phyloP scores from a whole-genome alignment of 306 rosid species.

The Potentilla sterilis region DNA sequence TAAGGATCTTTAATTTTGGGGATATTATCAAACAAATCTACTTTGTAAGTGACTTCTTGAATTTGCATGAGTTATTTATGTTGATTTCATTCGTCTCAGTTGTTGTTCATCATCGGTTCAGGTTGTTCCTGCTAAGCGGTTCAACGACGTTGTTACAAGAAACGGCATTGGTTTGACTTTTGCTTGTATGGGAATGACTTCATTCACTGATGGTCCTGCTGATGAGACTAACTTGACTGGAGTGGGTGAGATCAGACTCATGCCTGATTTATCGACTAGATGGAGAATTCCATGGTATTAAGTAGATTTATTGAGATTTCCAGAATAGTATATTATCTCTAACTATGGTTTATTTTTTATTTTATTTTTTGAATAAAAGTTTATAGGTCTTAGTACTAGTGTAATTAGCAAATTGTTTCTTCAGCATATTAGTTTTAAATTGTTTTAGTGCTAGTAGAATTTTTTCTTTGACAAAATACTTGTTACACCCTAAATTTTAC shows the following conservation, averaged over 20 bases:
- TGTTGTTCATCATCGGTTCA: slow-evolving; percentile 38
- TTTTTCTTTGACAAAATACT: no score
- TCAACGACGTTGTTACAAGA: slow-evolving; percentile 46
- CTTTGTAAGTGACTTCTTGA: neutral
- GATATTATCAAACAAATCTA: neutral
- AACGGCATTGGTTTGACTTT: slow-evolving; percentile 72
- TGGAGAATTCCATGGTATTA: slow-evolving; percentile 75
- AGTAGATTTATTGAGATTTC: slow-evolving; percentile 1
- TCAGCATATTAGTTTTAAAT: neutral
- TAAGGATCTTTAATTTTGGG: neutral
- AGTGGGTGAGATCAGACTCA: slow-evolving; percentile 78
- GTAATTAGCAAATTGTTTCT: neutral
- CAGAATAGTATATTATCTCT: neutral
- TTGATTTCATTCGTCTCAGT: slow-evolving; percentile 11
- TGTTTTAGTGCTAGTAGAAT: no score
- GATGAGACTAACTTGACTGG: slow-evolving; percentile 65
- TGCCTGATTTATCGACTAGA: slow-evolving; percentile 83
- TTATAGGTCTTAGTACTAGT: neutral
- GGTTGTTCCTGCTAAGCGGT: slow-evolving; percentile 76
- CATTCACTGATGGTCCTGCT: slow-evolving; percentile 59
- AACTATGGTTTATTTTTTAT: neutral
- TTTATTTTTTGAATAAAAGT: no score
- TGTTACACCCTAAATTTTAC: no score
- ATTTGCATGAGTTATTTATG: neutral
- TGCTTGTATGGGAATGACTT: slow-evolving; percentile 66